phyloP scores from a whole-genome alignment of 805 yeast species.

The Kuraishia cidri region DNA sequence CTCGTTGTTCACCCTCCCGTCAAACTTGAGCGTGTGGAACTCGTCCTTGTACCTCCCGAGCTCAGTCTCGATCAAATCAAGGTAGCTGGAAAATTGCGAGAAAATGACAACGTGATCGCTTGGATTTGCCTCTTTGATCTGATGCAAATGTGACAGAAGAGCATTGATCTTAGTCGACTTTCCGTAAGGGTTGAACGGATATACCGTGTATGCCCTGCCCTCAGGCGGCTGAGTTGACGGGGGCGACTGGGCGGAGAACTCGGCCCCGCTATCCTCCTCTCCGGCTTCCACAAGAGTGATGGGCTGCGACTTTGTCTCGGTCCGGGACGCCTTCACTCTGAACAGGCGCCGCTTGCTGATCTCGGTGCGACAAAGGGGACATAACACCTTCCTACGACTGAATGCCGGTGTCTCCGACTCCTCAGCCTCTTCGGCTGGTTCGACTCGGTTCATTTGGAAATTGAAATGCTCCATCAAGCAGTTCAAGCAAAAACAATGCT shows the following conservation, averaged over 20 bases:
- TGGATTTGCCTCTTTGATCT: conserved; percentile 42
- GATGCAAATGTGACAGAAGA: conserved; percentile 47
- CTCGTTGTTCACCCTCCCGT: conserved; percentile 65
- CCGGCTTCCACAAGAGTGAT: too few relatives aligned
- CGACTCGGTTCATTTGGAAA: conserved; percentile 36
- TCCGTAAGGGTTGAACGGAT: conserved; percentile 37
- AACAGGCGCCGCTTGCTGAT: conserved; percentile 42
- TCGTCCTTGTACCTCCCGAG: conserved; percentile 33
- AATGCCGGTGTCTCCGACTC: not conserved
- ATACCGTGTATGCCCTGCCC: conserved; percentile 20
- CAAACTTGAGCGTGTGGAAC: conserved; percentile 60
- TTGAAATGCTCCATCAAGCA: conserved; percentile 72
- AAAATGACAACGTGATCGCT: conserved; percentile 79
- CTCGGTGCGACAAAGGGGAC: conserved; percentile 69
- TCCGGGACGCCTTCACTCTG: conserved; percentile 18
- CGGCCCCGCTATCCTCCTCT: too few relatives aligned
- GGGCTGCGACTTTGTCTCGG: too few relatives aligned
- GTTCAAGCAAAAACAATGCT: conserved; percentile 67
- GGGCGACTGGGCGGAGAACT: too few relatives aligned
- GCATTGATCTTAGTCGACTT: conserved; percentile 73
- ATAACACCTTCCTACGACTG: conserved; percentile 33
- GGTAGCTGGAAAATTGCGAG: conserved; percentile 79
- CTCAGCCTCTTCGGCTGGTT: not conserved
- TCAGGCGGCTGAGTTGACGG: too few relatives aligned
- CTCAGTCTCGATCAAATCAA: conserved; percentile 67